These are phyloP conservation scores for Retiboletus fuscus DNA, from an alignment of 1,284 basidiomycete genomes.

Conservation along the genomic window DNA sequence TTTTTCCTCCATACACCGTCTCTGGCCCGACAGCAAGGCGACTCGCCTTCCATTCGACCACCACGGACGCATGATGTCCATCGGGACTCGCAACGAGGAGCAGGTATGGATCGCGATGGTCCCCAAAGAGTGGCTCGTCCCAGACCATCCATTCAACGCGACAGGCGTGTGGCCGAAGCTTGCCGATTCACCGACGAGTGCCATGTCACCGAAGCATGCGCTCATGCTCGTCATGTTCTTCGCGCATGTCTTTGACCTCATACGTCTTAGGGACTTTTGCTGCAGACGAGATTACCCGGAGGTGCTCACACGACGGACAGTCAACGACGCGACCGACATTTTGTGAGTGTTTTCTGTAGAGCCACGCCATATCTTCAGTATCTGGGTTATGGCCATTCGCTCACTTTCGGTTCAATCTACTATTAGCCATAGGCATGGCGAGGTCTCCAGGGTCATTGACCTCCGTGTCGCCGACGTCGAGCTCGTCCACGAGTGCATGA, in stretches of 20 bases:
- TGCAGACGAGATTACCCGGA: neutral
- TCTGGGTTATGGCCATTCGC: too few relatives aligned
- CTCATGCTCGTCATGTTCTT: conserved; percentile 10
- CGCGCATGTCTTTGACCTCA: neutral
- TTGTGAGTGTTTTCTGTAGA: conserved; percentile 1
- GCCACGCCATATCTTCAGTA: too few relatives aligned
- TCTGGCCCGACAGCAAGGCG: conserved; percentile 10
- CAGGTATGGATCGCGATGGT: conserved; percentile 13
- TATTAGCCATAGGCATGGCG: neutral
- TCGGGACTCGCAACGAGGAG: neutral
- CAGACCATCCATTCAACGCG: neutral
- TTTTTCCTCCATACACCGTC: neutral
- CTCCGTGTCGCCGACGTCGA: neutral
- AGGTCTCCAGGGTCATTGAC: neutral
- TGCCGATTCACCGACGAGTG: neutral
- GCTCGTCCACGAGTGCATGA: neutral
- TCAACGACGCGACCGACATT: neutral
- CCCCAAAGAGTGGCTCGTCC: conserved; percentile 10
- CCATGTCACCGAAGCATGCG: neutral
- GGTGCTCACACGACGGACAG: neutral
- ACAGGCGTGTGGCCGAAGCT: neutral
- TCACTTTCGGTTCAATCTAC: too few relatives aligned
- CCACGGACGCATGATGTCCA: neutral
- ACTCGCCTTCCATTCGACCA: neutral
- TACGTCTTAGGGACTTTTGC: neutral